phyloP scores from a whole-genome alignment of 2,329 filamentous ascomycete genomes.

The Dendrostoma leiphaemia region DNA sequence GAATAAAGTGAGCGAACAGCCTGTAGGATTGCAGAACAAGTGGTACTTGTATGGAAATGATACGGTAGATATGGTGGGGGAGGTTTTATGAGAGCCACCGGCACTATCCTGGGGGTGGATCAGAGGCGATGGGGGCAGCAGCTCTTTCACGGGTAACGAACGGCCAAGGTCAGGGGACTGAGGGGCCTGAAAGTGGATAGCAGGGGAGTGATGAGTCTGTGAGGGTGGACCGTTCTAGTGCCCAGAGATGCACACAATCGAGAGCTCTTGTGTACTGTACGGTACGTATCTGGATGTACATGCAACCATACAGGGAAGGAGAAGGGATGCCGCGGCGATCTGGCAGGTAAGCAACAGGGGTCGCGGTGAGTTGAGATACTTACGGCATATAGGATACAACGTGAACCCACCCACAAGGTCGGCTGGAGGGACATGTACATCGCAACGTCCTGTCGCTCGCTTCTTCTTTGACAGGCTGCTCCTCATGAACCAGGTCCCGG shows the following conservation, averaged over 20 bases:
- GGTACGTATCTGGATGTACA: constrained; percentile 28
- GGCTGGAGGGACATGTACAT: constrained; percentile 14
- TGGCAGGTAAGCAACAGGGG: constrained; percentile 29
- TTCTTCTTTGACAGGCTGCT: constrained; percentile 1
- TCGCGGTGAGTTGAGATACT: constrained; percentile 14
- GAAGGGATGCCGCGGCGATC: constrained; percentile 37
- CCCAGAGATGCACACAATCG: constrained; percentile 32
- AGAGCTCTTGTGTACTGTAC: constrained; percentile 27
- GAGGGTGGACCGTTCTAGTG: constrained; percentile 27
- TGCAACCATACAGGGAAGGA: constrained; percentile 50
- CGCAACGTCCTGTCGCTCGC: constrained; percentile 2
- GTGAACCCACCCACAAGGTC: constrained; percentile 12
- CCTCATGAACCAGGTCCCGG: constrained; percentile 1
- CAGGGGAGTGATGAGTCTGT: constrained; percentile 16
- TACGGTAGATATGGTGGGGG: constrained; percentile 49
- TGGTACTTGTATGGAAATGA: constrained; percentile 48
- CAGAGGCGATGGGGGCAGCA: constrained; percentile 22
- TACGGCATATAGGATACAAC: constrained; percentile 20
- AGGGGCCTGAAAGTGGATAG: constrained; percentile 19
- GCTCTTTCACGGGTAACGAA: constrained; percentile 19
- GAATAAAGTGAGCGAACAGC: constrained; percentile 27
- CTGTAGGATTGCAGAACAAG: constrained; percentile 39
- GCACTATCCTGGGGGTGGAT: constrained; percentile 47
- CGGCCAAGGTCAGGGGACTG: constrained; percentile 27
- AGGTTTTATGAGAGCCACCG: constrained; percentile 46